Conservation (phyloP, 805 yeast species). For the Ogataea naganishii region DNA sequence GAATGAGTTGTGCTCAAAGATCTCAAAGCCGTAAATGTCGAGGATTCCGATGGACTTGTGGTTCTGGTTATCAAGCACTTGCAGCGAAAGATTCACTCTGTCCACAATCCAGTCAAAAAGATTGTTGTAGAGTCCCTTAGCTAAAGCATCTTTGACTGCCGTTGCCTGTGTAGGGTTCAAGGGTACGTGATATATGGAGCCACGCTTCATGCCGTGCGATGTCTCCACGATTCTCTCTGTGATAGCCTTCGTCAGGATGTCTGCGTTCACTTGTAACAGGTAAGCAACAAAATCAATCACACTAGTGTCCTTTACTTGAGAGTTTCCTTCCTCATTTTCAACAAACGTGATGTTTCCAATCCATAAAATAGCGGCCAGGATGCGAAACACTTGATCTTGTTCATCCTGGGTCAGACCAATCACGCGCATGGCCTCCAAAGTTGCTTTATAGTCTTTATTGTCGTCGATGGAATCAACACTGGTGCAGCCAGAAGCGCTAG, state of each 20-base stretch:
- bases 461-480: constrained; percentile 86
- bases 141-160: constrained; percentile 91
- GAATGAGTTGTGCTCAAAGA: constrained; percentile 89
- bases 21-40: constrained; percentile 95
- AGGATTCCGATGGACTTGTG: constrained; percentile 80
- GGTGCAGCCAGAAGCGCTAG: constrained; percentile 80
- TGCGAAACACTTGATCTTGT: constrained; percentile 83
- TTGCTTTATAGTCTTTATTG: constrained; percentile 65
- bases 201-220: constrained; percentile 79
- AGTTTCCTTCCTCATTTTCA: constrained; percentile 83
- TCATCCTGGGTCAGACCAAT: constrained; percentile 79
- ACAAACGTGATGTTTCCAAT: constrained; percentile 83
- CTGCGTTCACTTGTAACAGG: constrained; percentile 70
- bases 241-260: constrained; percentile 55
- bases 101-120: constrained; percentile 94
- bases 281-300: constrained; percentile 96
- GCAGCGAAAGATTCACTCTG: constrained; percentile 77
- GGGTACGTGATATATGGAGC: constrained; percentile 92
- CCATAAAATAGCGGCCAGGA: constrained; percentile 85
- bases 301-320: constrained; percentile 71
- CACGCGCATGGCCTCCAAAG: constrained; percentile 76
- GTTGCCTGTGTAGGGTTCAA: constrained; percentile 86
- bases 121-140: constrained; percentile 88
- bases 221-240: constrained; percentile 85
- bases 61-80: constrained; percentile 29